Evolutionary conservation across 1,284 basidiomycete species (phyloP).

Genomic region (Melanopsichium pennsylvanicum): DNA sequence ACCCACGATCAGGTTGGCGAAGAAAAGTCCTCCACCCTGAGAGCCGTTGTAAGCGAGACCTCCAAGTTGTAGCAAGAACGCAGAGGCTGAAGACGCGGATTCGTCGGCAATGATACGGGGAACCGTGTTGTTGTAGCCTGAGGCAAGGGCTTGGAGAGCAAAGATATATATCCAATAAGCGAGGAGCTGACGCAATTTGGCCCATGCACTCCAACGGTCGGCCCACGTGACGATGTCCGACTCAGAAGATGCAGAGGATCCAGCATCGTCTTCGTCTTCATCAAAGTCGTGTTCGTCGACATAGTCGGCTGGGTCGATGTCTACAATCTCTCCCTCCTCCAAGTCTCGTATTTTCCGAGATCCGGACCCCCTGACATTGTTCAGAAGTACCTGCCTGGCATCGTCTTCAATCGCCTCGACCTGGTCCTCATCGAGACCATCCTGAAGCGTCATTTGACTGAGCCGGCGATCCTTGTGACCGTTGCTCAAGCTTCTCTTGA

Average conservation of each 20-base stretch:
- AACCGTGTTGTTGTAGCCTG: conserved; percentile 44
- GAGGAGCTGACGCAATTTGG: conserved; percentile 34
- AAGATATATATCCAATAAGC: conserved; percentile 30
- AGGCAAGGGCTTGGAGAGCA: conserved; percentile 39
- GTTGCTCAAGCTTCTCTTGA: conserved; percentile 26
- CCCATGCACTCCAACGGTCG: conserved; percentile 37
- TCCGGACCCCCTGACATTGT: conserved; percentile 15
- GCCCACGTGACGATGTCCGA: conserved; percentile 30
- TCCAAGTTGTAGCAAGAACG: conserved; percentile 15
- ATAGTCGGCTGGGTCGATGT: conserved; percentile 38
- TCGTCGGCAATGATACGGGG: conserved; percentile 10
- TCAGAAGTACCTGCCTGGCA: conserved; percentile 16
- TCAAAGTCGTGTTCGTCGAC: conserved; percentile 19
- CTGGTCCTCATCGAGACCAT: conserved; percentile 23
- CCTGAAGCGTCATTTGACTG: conserved; percentile 37
- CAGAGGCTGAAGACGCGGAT: not conserved
- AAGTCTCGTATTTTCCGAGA: conserved; percentile 9
- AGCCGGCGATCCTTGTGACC: conserved; percentile 24
- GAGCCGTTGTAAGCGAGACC: conserved; percentile 35
- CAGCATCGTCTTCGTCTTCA: conserved; percentile 10
- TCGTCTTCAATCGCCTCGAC: conserved; percentile 16
- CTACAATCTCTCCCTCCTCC: conserved; percentile 22
- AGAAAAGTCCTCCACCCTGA: conserved; percentile 43
- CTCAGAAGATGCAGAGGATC: conserved; percentile 16
- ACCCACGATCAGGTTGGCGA: conserved; percentile 28